A percentile compares a stretch with the other conserved stretches of the same genome.
These are phyloP conservation scores for Bauhinia variegata DNA, from an alignment of 306 rosid species.

Conservation along the genomic window DNA sequence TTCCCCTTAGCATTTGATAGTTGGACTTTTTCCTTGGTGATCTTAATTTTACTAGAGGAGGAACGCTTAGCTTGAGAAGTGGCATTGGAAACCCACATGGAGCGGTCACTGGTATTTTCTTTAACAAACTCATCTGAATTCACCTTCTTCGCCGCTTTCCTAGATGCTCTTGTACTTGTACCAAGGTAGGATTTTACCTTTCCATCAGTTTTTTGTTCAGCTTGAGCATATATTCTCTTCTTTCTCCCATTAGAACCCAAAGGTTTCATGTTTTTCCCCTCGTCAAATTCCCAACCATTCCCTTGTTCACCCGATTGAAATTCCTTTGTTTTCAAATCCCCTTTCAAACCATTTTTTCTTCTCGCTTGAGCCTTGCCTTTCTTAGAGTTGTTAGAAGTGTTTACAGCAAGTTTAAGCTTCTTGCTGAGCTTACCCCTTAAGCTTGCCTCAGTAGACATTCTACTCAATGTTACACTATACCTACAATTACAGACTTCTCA, in stretches of 20 bases:
- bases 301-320: conserved; percentile 12
- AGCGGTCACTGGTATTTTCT: conserved; percentile 24
- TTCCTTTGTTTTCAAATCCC: conserved; percentile 24
- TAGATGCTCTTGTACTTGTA: conserved; percentile 6
- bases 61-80: conserved; percentile 41
- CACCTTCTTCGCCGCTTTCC: conserved; percentile 30
- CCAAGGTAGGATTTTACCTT: conserved; percentile 19
- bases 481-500: conserved; percentile 19
- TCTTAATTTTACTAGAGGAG: conserved; percentile 35
- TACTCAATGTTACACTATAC: conserved; percentile 3
- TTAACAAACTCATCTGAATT: conserved; percentile 21
- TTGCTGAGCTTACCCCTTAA: conserved; percentile 35
- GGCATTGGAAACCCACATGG: conserved; percentile 45
- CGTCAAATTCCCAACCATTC: conserved; percentile 26
- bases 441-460: conserved; percentile 39
- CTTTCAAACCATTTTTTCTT: conserved; percentile 34
- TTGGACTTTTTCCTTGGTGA: conserved; percentile 25
- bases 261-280: conserved; percentile 32
- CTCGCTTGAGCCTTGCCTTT: conserved; percentile 2
- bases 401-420: conserved; percentile 21
- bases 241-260: conserved; percentile 43
- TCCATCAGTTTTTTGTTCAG: conserved; percentile 22
- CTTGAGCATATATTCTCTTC: conserved; percentile 41
- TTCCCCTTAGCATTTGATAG: conserved; percentile 32
- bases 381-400: conserved; percentile 22